Conservation (phyloP, 2,329 filamentous ascomycete species). For the Aureobasidium sp. region DNA sequence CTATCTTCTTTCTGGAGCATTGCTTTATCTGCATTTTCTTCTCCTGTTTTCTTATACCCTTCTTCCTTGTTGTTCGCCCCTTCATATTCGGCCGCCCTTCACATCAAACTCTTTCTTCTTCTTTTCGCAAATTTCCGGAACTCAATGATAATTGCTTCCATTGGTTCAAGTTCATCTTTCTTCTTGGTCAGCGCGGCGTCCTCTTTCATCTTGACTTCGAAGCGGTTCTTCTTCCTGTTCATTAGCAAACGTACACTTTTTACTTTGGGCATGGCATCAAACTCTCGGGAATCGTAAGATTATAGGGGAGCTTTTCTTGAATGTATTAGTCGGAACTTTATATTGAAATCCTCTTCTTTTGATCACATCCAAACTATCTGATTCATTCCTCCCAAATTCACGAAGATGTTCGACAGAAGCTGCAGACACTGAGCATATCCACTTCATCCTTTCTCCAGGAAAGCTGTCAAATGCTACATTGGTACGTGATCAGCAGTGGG, state of each 20-base stretch:
- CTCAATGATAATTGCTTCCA: constrained; percentile 9
- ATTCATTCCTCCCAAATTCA: neutral
- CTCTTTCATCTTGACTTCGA: neutral
- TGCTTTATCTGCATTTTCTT: neutral
- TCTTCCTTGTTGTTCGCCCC: neutral
- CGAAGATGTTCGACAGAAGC: neutral
- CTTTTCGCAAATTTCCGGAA: neutral
- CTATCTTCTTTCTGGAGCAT: neutral
- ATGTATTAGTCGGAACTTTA: neutral
- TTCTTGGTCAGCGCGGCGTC: constrained; percentile 6
- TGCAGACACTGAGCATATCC: neutral
- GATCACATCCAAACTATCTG: neutral
- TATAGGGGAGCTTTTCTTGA: neutral
- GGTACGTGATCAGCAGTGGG: neutral
- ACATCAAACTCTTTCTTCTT: neutral
- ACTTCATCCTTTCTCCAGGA: neutral
- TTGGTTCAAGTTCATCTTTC: neutral
- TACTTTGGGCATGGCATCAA: neutral
- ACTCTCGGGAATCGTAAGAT: neutral
- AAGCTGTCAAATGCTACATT: neutral
- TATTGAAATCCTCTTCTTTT: neutral
- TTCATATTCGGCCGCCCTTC: neutral
- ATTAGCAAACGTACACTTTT: neutral
- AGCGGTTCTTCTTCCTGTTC: neutral
- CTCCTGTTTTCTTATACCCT: constrained; percentile 10